Evolutionary conservation across 169 alveolate genomes (phyloP).

Genomic region (Prorocentrum cordatum): DNA sequence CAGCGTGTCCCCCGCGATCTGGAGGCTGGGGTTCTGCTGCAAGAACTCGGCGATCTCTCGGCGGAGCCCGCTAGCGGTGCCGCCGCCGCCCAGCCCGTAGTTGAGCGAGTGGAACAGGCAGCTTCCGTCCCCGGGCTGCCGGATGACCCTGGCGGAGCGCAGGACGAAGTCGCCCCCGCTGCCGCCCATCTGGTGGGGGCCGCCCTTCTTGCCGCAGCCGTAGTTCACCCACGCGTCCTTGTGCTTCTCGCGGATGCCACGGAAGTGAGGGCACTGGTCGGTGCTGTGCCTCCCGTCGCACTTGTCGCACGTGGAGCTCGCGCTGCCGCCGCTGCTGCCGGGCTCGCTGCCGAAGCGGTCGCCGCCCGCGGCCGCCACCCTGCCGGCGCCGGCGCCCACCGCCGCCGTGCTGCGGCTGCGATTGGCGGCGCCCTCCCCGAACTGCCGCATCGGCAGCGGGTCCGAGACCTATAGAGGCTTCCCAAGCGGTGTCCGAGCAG

Average conservation of each 20-base stretch:
- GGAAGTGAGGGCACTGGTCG: constrained; percentile 24
- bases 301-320: constrained; percentile 25
- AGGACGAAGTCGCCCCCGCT: constrained; percentile 30
- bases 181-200: constrained; percentile 54
- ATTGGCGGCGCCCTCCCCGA: too few relatives aligned
- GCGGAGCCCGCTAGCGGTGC: too few relatives aligned
- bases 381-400: too few relatives aligned
- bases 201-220: constrained; percentile 45
- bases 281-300: constrained; percentile 33
- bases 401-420: too few relatives aligned
- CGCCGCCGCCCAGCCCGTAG: not conserved
- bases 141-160: constrained; percentile 10
- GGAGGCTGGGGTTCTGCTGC: not conserved
- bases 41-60: constrained; percentile 14
- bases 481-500: too few relatives aligned
- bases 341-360: too few relatives aligned
- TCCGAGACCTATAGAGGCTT: too few relatives aligned
- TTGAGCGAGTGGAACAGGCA: constrained; percentile 37
- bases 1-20: constrained; percentile 20
- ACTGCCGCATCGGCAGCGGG: too few relatives aligned
- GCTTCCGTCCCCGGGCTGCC: constrained; percentile 50
- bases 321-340: constrained; percentile 29
- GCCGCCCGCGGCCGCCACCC: too few relatives aligned
- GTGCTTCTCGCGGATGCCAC: constrained; percentile 10
- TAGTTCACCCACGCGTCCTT: constrained; percentile 57